Evolutionary conservation across 306 rosid species (phyloP), one percentile per base, ranked within the genome.

Genomic region (Carpinus viminea): DNA sequence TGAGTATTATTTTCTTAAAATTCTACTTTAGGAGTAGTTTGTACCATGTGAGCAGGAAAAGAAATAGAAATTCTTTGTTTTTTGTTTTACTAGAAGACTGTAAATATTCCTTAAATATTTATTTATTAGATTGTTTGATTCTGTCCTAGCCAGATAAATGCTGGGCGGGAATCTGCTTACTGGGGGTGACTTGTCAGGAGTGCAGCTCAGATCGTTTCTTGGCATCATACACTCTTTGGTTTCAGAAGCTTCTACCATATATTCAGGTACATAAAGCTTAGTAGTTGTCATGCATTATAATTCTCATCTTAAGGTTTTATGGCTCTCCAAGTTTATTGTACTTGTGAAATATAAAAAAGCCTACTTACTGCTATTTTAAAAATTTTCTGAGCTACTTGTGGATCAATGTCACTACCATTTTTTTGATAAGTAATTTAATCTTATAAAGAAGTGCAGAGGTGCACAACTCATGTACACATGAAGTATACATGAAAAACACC

Each of bases 101-200:
- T 18, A 21, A 51, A 21, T 78, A 26, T 36, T 73, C 18, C 34
- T 71, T 31, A 21, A 21, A 48, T 52, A 53, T 70, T 68, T 52
- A n/a, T 76, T 85, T 64, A 76, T 73, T 70, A 81, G 73, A 54
- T 55, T 75, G 17, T 61, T 26, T 76, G 74, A 56, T 75, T 70
- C 71, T 78, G 75, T 80, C 83, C 7, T 87, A 95, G 99, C 93
- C 96, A 83, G 97, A 93, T 85, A 93, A 95, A 86, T 85, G 98
- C 77, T 95, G 97, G 96, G 96, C 84, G 21, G 99, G 97, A 71
- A 85, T 91, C 84, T 81, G 91, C 52, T 84, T 95, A 81, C 83
- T 95, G 46, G 99, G 99, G 76, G 65, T 93, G 85, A 91, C 97
- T 82, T 87, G 91, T 82, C 91, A 85, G 81, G 90, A 87, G 80